phyloP scores from a whole-genome alignment of 306 rosid genomes.

The Prunus salicina region DNA sequence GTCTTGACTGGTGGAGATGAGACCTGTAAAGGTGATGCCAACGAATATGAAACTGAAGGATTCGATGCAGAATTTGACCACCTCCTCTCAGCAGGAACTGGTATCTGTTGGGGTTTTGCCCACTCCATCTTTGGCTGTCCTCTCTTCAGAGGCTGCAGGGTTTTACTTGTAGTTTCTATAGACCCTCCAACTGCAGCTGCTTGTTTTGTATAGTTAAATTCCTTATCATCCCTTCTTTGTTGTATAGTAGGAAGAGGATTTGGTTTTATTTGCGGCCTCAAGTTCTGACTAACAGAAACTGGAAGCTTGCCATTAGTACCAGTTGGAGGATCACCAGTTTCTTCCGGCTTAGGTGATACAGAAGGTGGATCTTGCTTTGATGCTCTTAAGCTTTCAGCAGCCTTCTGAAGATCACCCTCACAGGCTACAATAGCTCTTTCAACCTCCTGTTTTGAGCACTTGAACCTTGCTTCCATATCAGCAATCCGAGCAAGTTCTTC shows the following conservation, averaged over 20 bases:
- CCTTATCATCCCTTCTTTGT: constrained; percentile 67
- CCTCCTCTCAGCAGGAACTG: constrained; percentile 57
- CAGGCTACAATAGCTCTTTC: constrained; percentile 81
- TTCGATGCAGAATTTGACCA: constrained; percentile 61
- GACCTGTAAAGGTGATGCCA: constrained; percentile 60
- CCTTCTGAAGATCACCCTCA: constrained; percentile 92
- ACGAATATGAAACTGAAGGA: constrained; percentile 63
- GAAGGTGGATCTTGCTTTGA: constrained; percentile 57
- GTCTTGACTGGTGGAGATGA: constrained; percentile 54
- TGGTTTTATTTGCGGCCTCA: constrained; percentile 55
- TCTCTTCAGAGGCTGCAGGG: constrained; percentile 62
- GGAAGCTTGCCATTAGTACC: constrained; percentile 58
- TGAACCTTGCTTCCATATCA: constrained; percentile 59
- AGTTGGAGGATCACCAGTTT: constrained; percentile 69
- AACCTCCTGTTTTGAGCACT: constrained; percentile 88
- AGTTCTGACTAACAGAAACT: constrained; percentile 44
- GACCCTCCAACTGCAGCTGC: constrained; percentile 45
- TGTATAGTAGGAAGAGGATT: constrained; percentile 43
- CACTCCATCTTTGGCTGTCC: constrained; percentile 75
- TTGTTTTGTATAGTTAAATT: constrained; percentile 77
- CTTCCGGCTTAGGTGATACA: constrained; percentile 70
- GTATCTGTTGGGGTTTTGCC: constrained; percentile 61
- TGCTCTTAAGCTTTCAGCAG: constrained; percentile 67
- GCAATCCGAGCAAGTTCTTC: constrained; percentile 78
- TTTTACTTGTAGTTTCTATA: constrained; percentile 58